Conservation (phyloP, 2,329 filamentous ascomycete species). For the Macrophomina pseudophaseolina region DNA sequence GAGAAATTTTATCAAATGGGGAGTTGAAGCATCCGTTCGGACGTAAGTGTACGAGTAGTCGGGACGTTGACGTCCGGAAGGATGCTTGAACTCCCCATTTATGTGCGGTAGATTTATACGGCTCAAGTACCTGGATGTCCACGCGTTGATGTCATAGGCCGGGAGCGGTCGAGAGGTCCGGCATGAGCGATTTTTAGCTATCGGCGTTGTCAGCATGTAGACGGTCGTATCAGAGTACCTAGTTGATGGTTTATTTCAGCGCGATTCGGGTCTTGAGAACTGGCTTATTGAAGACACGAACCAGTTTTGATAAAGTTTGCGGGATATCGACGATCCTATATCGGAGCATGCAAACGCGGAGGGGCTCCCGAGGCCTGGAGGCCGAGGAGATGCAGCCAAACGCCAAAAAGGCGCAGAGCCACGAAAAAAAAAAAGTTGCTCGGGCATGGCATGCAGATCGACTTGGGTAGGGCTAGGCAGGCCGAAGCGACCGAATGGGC, state of each 20-base stretch:
- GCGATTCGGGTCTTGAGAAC: not conserved
- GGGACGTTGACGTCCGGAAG: not conserved
- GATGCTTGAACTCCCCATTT: not conserved
- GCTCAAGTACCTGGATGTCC: not conserved
- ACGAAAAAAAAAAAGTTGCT: not conserved
- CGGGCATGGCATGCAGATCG: constrained; percentile 10
- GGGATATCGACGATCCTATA: constrained; percentile 20
- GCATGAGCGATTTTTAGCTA: constrained; percentile 1
- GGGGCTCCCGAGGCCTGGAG: not conserved
- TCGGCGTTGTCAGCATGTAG: not conserved
- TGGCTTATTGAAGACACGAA: not conserved
- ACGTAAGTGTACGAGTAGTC: not conserved
- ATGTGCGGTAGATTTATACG: not conserved
- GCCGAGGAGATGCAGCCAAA: not conserved
- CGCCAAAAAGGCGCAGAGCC: not conserved
- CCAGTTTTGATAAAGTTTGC: not conserved
- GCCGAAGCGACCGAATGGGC: constrained; percentile 9
- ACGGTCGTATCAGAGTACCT: not conserved
- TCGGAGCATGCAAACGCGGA: constrained; percentile 5
- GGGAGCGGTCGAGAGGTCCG: not conserved
- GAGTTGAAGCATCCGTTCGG: not conserved
- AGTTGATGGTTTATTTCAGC: not conserved
- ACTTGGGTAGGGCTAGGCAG: not conserved
- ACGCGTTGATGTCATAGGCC: constrained; percentile 16
- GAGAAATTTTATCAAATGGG: not conserved